Conservation (phyloP, 73 alveolate genomes). For the Effrenium voratum region DNA sequence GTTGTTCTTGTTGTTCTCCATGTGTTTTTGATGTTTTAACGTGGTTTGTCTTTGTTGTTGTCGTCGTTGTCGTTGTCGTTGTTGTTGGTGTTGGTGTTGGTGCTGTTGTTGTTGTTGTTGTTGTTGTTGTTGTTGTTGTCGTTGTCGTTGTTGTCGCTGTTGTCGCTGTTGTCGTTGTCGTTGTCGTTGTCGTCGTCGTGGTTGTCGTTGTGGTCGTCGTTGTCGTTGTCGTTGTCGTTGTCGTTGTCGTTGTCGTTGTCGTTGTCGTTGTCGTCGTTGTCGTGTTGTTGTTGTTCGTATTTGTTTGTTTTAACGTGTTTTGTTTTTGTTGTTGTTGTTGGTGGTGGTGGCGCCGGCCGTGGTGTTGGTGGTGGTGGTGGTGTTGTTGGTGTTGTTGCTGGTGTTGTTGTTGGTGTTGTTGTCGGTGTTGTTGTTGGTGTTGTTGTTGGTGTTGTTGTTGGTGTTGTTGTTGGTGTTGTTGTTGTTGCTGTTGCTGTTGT, state of each 20-base stretch:
- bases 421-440: neutral
- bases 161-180: neutral
- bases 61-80: neutral
- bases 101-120: neutral
- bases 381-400: neutral
- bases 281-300: neutral
- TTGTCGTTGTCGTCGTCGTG: neutral
- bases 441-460: neutral
- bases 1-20: neutral
- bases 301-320: neutral
- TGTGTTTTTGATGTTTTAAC: neutral
- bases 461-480: no score
- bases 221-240: neutral
- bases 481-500: no score
- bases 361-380: neutral
- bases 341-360: neutral
- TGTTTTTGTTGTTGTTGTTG: neutral
- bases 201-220: neutral
- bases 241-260: neutral
- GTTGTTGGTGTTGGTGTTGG: neutral
- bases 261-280: neutral
- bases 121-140: neutral
- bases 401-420: neutral
- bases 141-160: neutral
- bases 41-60: neutral